Evolutionary conservation across 495 filamentous ascomycete genomes (phyloP), one percentile per base, ranked within the genome.

Genomic region (Penicillium dipodomyicola): DNA sequence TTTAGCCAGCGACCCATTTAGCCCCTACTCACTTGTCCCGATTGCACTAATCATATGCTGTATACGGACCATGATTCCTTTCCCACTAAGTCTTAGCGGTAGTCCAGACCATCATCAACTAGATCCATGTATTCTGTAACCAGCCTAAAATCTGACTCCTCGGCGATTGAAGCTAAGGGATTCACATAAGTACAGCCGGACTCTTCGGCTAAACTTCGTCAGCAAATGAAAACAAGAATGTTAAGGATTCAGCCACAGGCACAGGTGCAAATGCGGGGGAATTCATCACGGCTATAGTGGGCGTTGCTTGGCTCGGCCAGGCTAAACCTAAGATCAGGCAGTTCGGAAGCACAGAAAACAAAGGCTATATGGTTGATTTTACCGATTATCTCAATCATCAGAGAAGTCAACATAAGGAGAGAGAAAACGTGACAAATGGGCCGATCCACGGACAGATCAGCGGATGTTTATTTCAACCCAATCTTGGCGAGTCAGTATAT

Each of bases 1-100:
- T 54, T 54, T 54, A 54, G 11, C 52, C 52, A 54, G 4, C 23
- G 20, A 32, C 5, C 50, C 50, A 52, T 54, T 54, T 47, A 54
- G 39, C 52, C 52, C 32, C 19, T 20, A 30, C 43, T 27, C 10
- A 33, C 5, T 6, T n/a, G 15, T 39, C 42, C 29, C 9, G 2
- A 20, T 17, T 46, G 32, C 10, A 23, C 32, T 25, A 27, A 17
- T 17, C 11, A 49, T 8, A n/a, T 7, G 2, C 6, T 25, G 20
- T 37, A n/a, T n/a, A 37, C 35, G 35, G 35, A 9, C 49, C 33
- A 30, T 41, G 19, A 12, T 51, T 39, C n/a, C 15, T 39, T 54
- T 47, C 22, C 42, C 19, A 39, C 29, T 8, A 19, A 19, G 30
- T 39, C 14, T 35, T 29, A 25, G 32, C 14, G 2, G 14, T 17